Base-by-base conservation (phyloP, 31 red algal genomes). In the Porphyra umbilicalis region DNA sequence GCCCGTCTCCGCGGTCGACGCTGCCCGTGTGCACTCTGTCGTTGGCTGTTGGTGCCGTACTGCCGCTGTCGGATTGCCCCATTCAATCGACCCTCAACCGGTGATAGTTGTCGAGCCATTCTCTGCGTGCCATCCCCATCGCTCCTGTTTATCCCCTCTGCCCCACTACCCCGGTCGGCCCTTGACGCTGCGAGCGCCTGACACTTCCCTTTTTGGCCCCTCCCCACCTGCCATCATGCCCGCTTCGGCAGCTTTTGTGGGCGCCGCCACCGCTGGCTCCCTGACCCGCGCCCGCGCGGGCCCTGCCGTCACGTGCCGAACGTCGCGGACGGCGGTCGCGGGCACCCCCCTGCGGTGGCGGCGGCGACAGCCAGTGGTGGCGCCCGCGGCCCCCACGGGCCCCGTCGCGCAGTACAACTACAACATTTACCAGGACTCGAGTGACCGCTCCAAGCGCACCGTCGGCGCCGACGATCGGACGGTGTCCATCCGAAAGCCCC, bases 351-450 rank as follows among this genome's bases (percentile, higher is more conserved):
- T 71, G 57, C 57, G 57, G 57, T 71, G 57, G 57, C 57, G 57
- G 57, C 57, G 57, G 57, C 57, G 57, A 29, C 57, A 71, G 30
- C 57, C 57, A 29, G 57, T 71, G 13, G 18, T 71, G 13, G 25
- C 57, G 57, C 76, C 75, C 76, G 76, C 74, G 10, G 34, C 75
- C 1, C 75, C 75, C 35, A 85, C 79, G 38, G 83, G 77, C 33
- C 86, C 84, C 57, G 79, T 80, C 36, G 84, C 85, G 71, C 77
- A 83, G 35, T 99, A 92, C 93, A 95, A 95, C 82, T 99, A 96
- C 85, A 99, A 99, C 44, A 93, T 99, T 77, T 99, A 94, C 82
- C 97, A 95, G 89, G 94, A 99, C 81, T 80, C 75, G 33, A 75
- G 91, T 25, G 97, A 99, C 81, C 84, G 97, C 10, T 89, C 90